A percentile compares a stretch with the other conserved stretches of the same genome.
These are phyloP conservation scores for Ceratobasidium sp. DNA, from an alignment of 1,284 basidiomycete species.

Conservation along the genomic window DNA sequence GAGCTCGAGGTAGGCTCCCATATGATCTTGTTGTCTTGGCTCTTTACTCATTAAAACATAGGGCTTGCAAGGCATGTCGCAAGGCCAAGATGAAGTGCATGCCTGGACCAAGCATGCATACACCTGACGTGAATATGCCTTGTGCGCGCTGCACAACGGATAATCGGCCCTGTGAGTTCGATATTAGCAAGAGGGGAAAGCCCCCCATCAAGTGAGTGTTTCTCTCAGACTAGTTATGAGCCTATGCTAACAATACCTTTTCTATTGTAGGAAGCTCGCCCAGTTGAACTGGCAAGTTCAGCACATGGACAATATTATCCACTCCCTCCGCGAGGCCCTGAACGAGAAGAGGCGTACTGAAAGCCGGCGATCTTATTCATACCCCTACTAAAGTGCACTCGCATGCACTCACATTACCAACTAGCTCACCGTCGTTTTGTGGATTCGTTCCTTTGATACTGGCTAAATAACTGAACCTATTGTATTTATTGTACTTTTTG, in stretches of 20 bases:
- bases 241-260: neutral
- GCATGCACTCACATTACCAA: too few relatives aligned
- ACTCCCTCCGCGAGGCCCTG: neutral
- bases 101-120: constrained; percentile 19
- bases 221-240: neutral
- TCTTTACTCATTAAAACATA: constrained; percentile 6
- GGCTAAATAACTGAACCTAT: too few relatives aligned
- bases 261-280: constrained; percentile 8
- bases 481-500: too few relatives aligned
- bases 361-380: too few relatives aligned
- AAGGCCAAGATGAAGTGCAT: constrained; percentile 27
- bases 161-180: neutral
- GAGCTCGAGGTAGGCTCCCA: constrained; percentile 8
- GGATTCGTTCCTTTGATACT: too few relatives aligned
- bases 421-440: too few relatives aligned
- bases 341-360: too few relatives aligned
- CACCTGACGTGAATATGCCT: constrained; percentile 10
- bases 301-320: constrained; percentile 19
- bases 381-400: too few relatives aligned
- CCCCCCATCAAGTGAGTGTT: constrained; percentile 35
- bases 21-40: neutral
- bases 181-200: constrained; percentile 9
- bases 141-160: constrained; percentile 12
- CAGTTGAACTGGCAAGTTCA: constrained; percentile 16
- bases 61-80: constrained; percentile 28